Conservation (phyloP, 2,329 filamentous ascomycete genomes). For the Fusarium devonianum region DNA sequence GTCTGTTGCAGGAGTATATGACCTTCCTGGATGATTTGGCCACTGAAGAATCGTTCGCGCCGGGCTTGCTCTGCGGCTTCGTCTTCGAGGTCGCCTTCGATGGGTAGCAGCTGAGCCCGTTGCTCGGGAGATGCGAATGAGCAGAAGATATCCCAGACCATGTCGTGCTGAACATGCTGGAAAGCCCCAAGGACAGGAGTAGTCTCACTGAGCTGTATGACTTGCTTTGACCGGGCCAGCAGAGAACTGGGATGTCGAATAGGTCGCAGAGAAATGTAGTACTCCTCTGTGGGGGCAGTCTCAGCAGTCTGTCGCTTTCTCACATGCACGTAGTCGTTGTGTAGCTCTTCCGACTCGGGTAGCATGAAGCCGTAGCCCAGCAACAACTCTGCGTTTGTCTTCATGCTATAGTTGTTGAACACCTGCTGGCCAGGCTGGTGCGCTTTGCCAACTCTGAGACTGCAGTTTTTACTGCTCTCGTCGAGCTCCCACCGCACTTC, state of each 20-base stretch:
- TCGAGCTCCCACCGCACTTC: slow-evolving; percentile 65
- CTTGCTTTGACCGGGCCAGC: slow-evolving; percentile 52
- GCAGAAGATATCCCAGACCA: slow-evolving; percentile 59
- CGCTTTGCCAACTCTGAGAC: slow-evolving; percentile 51
- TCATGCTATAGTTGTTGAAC: slow-evolving; percentile 76
- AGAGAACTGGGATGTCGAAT: slow-evolving; percentile 57
- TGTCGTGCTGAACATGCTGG: slow-evolving; percentile 59
- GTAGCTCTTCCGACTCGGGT: slow-evolving; percentile 54
- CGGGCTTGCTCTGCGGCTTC: slow-evolving; percentile 41
- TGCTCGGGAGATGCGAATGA: slow-evolving; percentile 48
- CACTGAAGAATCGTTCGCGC: slow-evolving; percentile 43
- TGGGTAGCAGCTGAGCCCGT: slow-evolving; percentile 40
- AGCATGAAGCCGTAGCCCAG: slow-evolving; percentile 70
- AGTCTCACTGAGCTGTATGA: slow-evolving; percentile 40
- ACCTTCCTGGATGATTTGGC: slow-evolving; percentile 42
- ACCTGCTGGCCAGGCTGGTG: slow-evolving; percentile 63
- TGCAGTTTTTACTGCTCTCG: slow-evolving; percentile 49
- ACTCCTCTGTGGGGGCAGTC: slow-evolving; percentile 48
- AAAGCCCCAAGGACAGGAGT: slow-evolving; percentile 50
- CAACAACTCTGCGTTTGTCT: slow-evolving; percentile 76
- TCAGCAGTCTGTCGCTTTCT: slow-evolving; percentile 50
- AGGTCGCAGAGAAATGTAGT: slow-evolving; percentile 61
- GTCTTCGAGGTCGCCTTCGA: slow-evolving; percentile 24
- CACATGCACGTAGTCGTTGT: slow-evolving; percentile 68
- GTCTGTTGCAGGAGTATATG: slow-evolving; percentile 45